These are phyloP conservation scores for Pharnaceum exiguum DNA, from an alignment of 148 eudicot species.

Conservation along the genomic window DNA sequence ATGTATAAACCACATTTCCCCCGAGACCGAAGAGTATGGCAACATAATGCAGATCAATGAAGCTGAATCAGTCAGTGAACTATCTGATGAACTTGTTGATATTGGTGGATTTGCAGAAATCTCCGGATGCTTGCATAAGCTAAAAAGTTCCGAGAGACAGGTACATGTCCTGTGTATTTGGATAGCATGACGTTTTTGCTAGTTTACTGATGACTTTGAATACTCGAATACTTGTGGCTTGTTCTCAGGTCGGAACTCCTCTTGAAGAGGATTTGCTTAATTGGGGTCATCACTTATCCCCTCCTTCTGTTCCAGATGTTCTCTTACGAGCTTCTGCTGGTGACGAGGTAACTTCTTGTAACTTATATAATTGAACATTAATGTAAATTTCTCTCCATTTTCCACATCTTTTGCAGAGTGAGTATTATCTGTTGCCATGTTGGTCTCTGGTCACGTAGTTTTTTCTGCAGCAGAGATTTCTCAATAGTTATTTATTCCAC, in stretches of 20 bases:
- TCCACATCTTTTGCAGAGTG: background rate
- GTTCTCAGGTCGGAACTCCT: constrained; percentile 71
- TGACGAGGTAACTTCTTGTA: constrained; percentile 59
- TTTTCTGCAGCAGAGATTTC: background rate
- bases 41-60: constrained; percentile 20
- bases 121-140: constrained; percentile 72
- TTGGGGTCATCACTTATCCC: constrained; percentile 86
- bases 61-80: constrained; percentile 21
- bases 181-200: background rate
- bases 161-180: constrained; percentile 20
- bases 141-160: constrained; percentile 80
- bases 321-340: constrained; percentile 93
- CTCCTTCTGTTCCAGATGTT: constrained; percentile 77
- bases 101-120: constrained; percentile 94
- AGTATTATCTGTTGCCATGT: background rate
- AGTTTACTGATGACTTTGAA: background rate
- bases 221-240: constrained; percentile 10
- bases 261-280: constrained; percentile 91
- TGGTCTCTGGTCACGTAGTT: background rate
- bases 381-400: background rate
- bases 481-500: background rate
- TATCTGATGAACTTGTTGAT: constrained; percentile 42
- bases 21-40: constrained; percentile 18
- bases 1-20: constrained; percentile 37
- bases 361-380: constrained; percentile 8